Evolutionary conservation across 169 alveolate species (phyloP), one percentile per base, ranked within the genome.

Genomic region (Eimeria acervulina): DNA sequence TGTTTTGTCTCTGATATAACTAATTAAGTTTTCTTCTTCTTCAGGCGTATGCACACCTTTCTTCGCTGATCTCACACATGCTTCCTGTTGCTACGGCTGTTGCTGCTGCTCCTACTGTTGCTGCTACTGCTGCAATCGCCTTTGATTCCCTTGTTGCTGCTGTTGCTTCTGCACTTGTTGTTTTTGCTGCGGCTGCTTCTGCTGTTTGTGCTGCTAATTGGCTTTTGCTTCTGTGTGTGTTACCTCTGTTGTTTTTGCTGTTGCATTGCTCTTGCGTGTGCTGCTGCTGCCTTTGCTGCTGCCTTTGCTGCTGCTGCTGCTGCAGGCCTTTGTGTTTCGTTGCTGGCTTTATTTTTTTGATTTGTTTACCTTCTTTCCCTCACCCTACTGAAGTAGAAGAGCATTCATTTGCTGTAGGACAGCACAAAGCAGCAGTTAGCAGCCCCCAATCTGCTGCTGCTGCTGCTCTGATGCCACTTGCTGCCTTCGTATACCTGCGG

Each of bases 231-330:
- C 1, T 2, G 1, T 0, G 21, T 40, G 47, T 36, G 84, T 44
- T 72, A 44, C 42, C 28, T 40, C 47, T 72, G 84, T 13, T 33
- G 84, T 44, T 33, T 3, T 17, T 31, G 40, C 51, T 72, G 83
- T 19, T n/a, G 40, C 83, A 17, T 38, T 36, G 7, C 19, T 10
- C 28, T 40, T 44, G 7, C 19, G 47, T 72, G 84, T 42, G 63
- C 33, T 33, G 51, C 33, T 33, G 87, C 87, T 76, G 87, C 61
- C 38, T 28, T 19, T 76, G 61, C 21, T 23, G 87, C 87, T 36
- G 59, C 87, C 15, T 15, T 36, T 38, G 87, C 61, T 76, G 87
- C 87, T 76, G 87, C 87, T 76, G 87, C 84, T 63, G 74, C 74
- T 12, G 10, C 89, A 78, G 89, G 63, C 89, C 89, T 21, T 78